Evolutionary conservation across 495 filamentous ascomycete genomes (phyloP).

Genomic region (Bacidia gigantensis): DNA sequence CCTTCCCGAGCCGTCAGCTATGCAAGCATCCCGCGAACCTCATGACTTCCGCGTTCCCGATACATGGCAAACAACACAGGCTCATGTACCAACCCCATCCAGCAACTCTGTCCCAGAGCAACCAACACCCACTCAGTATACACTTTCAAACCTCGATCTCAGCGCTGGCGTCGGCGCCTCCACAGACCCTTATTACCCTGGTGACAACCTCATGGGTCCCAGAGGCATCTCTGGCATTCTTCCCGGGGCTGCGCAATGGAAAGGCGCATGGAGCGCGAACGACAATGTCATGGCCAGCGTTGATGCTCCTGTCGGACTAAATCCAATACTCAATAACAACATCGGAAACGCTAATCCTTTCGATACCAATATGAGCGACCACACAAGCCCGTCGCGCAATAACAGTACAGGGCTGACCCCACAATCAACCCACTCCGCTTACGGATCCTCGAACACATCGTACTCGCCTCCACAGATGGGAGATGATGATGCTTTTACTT

Average conservation of each 20-base stretch:
- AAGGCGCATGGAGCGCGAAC: neutral
- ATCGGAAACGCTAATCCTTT: constrained; percentile 3
- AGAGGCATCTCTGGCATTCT: neutral
- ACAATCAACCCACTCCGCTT: constrained; percentile 7
- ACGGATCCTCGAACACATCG: constrained; percentile 14
- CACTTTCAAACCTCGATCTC: constrained; percentile 2
- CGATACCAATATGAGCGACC: constrained; percentile 15
- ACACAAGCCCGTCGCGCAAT: constrained; percentile 1
- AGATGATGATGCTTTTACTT: constrained; percentile 4
- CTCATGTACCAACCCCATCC: neutral
- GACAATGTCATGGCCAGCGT: neutral
- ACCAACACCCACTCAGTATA: neutral
- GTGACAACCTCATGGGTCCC: neutral
- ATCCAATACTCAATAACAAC: constrained; percentile 2
- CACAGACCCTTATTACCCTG: constrained; percentile 2
- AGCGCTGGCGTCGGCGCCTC: neutral
- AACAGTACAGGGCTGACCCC: constrained; percentile 12
- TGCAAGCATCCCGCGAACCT: neutral
- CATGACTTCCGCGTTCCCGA: neutral
- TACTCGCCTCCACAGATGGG: constrained; percentile 7
- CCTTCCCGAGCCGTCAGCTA: neutral
- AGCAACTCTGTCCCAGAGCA: neutral
- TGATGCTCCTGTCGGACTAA: constrained; percentile 1
- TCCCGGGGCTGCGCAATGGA: neutral
- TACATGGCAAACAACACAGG: neutral